A percentile compares a stretch with the other conserved stretches of the same genome.
These are phyloP conservation scores for Quercus bicolor DNA, from an alignment of 306 rosid genomes.

Conservation along the genomic window DNA sequence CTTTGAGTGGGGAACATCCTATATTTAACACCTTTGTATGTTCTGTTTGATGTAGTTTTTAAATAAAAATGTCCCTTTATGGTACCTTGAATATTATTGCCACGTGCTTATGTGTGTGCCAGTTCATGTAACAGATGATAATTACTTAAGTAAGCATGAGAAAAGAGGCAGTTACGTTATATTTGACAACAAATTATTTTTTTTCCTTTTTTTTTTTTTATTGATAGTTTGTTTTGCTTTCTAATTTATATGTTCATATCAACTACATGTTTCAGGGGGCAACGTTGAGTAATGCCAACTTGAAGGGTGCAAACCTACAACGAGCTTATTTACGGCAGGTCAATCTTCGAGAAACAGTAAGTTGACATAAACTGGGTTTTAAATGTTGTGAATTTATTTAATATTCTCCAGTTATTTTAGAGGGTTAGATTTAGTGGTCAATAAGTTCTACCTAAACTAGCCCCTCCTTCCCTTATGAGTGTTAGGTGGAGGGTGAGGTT, in stretches of 20 bases:
- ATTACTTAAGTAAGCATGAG: not conserved
- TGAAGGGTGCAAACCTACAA: constrained; percentile 86
- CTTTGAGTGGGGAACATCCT: too few relatives aligned
- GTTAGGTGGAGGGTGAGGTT: too few relatives aligned
- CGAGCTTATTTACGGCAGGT: constrained; percentile 85
- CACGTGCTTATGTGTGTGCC: not conserved
- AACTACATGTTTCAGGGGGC: constrained; percentile 63
- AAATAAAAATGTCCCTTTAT: not conserved
- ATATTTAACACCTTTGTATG: not conserved
- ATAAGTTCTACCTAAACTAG: too few relatives aligned
- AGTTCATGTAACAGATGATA: not conserved
- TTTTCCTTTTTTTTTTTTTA: not conserved
- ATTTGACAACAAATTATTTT: not conserved
- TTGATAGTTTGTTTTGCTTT: not conserved
- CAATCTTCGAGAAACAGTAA: constrained; percentile 73
- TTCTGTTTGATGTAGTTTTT: not conserved
- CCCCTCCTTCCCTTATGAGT: too few relatives aligned
- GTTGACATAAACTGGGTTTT: constrained; percentile 18
- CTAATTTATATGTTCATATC: constrained; percentile 6
- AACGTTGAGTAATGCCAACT: constrained; percentile 69
- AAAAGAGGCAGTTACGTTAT: not conserved
- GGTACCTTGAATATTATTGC: not conserved
- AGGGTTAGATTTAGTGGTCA: not conserved
- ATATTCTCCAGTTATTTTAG: not conserved
- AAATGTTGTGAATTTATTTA: not conserved